Evolutionary conservation across 345 rosid species (phyloP).

Genomic region (Heritiera fomes): DNA sequence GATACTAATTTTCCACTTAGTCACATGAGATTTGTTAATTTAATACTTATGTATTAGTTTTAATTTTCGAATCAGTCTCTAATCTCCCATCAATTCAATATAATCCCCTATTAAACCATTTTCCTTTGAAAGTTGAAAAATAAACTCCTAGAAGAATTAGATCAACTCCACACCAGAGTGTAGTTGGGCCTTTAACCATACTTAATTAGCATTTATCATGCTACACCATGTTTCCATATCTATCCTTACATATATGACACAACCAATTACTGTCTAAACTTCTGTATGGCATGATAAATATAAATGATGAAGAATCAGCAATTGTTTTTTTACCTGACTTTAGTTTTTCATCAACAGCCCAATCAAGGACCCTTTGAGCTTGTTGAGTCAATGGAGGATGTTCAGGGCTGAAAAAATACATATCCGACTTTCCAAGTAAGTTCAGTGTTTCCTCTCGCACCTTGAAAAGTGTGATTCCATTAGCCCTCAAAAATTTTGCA

Average conservation of each 20-base stretch:
- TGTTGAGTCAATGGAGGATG: slow-evolving; percentile 84
- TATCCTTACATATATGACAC: neutral
- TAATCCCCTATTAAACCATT: neutral
- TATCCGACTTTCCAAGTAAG: slow-evolving; percentile 80
- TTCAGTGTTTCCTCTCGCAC: slow-evolving; percentile 67
- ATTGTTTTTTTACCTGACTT: slow-evolving; percentile 66
- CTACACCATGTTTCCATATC: neutral
- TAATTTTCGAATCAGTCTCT: neutral
- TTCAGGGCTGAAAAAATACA: slow-evolving; percentile 75
- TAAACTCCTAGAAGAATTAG: slow-evolving; percentile 1
- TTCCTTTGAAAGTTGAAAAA: neutral
- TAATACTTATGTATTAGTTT: neutral
- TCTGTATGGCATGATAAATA: neutral
- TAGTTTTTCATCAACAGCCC: slow-evolving; percentile 82
- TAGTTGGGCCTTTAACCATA: neutral
- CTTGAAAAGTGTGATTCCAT: slow-evolving; percentile 73
- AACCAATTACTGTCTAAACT: neutral
- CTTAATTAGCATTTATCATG: neutral
- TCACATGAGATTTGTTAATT: neutral
- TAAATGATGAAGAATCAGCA: slow-evolving; percentile 1
- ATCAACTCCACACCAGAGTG: neutral
- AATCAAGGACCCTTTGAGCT: slow-evolving; percentile 78
- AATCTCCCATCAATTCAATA: neutral
- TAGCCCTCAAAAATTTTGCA: slow-evolving; percentile 82
- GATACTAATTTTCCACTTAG: neutral